Base-by-base conservation (phyloP, 495 filamentous ascomycete genomes). In the Penicillium cosmopolitanum region DNA sequence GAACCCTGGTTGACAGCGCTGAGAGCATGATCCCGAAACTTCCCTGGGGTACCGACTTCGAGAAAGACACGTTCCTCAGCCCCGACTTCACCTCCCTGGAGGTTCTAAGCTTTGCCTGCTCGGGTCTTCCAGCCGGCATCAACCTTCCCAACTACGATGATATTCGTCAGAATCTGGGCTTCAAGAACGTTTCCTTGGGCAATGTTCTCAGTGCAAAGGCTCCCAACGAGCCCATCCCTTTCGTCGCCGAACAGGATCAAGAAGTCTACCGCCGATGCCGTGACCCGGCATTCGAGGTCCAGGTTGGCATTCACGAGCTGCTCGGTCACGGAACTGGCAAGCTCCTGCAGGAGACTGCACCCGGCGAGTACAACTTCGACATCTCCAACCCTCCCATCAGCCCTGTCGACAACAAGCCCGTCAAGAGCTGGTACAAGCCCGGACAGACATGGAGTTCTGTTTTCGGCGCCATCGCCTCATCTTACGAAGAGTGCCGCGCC, bases 301-400 rank as follows among this genome's bases (percentile, higher is more conserved):
- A 97, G 73, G 93, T 97, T 16, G 94, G 92, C 12, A 86, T 97
- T 23, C 95, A 98, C 74, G 95, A 98, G 68, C 87, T 98, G 33
- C 90, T 97, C 8, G 95, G 94, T 57, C 95, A 98, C 64, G 95
- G 95, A 9, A 97, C 94, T 34, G 94, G 95, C 21, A 98, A 98
- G 73, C 83, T 97, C 1, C 82, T 98, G 4, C 93, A 96, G 72
- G 94, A 97, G 70, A 96, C 89, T 2, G 79, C 86, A 0, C 83
- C 87, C 0, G 92, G 91, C 5, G 75, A 82, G 33, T 97, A 85
- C 78, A 98, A 98, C 78, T 98, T 98, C 66, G 88, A 97, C 61
- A 70, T 82, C 8, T 71, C 82, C 25, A 88, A 90, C 62, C 94
- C 92, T 2, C 94, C 94, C 4, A 77, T 92, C 57, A 92, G 83